Evolutionary conservation across 225 moss, liverwort and hornwort species (phyloP).

Genomic region (Marchantia paleacea): DNA sequence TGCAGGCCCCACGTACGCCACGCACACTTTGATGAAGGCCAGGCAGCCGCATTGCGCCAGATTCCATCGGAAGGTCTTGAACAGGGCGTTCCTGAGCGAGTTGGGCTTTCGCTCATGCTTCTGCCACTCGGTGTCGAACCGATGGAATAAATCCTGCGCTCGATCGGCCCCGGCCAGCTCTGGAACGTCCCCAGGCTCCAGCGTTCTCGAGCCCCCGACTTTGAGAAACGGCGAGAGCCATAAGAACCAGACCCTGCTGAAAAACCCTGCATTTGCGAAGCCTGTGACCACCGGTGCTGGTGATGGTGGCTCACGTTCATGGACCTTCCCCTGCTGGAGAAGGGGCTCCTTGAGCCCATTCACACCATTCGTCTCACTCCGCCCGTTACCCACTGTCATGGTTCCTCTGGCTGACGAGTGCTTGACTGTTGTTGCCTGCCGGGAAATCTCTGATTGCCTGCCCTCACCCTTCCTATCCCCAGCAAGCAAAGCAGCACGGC

Average conservation of each 20-base stretch:
- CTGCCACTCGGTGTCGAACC: slow-evolving; percentile 40
- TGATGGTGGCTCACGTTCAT: slow-evolving; percentile 54
- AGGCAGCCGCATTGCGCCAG: background rate
- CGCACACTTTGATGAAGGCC: slow-evolving; percentile 15
- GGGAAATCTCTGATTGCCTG: too few species aligned
- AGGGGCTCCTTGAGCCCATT: slow-evolving; percentile 19
- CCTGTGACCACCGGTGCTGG: slow-evolving; percentile 24
- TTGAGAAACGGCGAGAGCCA: slow-evolving; percentile 70
- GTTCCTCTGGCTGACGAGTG: too few species aligned
- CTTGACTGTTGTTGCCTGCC: too few species aligned
- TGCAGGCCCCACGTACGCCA: slow-evolving; percentile 36
- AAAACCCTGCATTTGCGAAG: slow-evolving; percentile 24
- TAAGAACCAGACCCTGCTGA: slow-evolving; percentile 51
- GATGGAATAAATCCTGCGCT: slow-evolving; percentile 35
- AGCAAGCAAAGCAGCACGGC: too few species aligned
- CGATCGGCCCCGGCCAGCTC: slow-evolving; percentile 36
- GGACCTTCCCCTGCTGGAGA: slow-evolving; percentile 55
- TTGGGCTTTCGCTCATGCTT: slow-evolving; percentile 8
- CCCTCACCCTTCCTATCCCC: too few species aligned
- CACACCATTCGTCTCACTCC: background rate
- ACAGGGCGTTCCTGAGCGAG: slow-evolving; percentile 29
- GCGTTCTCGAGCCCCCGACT: slow-evolving; percentile 28
- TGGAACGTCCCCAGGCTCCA: slow-evolving; percentile 59
- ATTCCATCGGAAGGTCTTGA: slow-evolving; percentile 30
- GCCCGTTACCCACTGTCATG: too few species aligned